Conservation (phyloP, 2,329 filamentous ascomycete genomes). For the Aspergillus thermomutatus region DNA sequence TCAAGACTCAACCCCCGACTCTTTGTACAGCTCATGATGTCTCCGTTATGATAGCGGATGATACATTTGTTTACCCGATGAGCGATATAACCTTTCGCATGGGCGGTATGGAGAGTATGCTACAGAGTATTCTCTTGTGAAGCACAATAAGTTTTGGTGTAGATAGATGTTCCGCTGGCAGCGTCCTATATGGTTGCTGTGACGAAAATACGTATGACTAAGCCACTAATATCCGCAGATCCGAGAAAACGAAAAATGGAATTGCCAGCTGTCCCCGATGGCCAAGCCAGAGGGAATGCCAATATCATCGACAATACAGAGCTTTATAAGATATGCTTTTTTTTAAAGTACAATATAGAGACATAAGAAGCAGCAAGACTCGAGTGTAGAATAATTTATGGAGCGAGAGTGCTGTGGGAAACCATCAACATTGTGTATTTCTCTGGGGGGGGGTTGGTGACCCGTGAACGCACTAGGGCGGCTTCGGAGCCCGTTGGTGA, state of each 20-base stretch:
- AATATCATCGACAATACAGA: neutral
- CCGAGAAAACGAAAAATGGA: conserved; percentile 34
- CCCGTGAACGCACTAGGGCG: conserved; percentile 34
- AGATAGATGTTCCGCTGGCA: neutral
- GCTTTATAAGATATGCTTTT: neutral
- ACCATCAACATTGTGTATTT: neutral
- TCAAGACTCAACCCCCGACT: neutral
- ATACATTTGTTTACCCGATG: neutral
- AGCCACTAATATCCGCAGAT: conserved; percentile 35
- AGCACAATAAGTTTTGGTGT: neutral
- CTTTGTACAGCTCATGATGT: neutral
- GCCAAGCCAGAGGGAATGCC: neutral
- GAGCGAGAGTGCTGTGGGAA: neutral
- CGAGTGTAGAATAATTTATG: neutral
- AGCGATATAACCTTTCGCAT: neutral
- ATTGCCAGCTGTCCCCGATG: conserved; percentile 24
- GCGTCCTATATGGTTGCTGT: conserved; percentile 26
- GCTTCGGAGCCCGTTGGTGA: conserved; percentile 34
- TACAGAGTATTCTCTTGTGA: neutral
- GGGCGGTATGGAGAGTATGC: neutral
- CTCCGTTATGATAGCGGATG: neutral
- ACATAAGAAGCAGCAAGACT: neutral
- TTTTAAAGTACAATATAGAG: neutral
- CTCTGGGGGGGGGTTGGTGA: conserved; percentile 8
- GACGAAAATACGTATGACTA: conserved; percentile 34